Percentiles rank a stretch among this genome's conserved stretches.
Evolutionary conservation across 176 grass and related monocot species (phyloP).

Genomic region (Tuctoria greenei): DNA sequence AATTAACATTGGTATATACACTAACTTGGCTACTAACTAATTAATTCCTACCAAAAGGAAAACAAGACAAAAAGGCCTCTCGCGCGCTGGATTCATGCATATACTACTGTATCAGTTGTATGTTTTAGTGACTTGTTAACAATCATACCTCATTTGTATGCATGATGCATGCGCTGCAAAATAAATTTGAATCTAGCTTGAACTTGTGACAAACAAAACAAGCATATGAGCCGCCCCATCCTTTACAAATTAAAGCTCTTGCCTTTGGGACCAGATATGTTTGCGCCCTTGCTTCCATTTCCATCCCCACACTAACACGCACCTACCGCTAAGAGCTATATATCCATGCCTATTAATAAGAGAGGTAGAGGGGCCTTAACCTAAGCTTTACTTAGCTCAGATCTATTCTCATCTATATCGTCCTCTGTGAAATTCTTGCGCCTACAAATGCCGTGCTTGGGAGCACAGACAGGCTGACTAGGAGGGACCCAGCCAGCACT

Average conservation of each 20-base stretch:
- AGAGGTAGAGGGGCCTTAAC: slow-evolving; percentile 12
- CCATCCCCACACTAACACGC: slow-evolving; percentile 37
- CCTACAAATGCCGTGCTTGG: slow-evolving; percentile 5
- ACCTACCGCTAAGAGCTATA: slow-evolving; percentile 23
- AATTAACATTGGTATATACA: too few species aligned
- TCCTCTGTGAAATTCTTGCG: slow-evolving; percentile 29
- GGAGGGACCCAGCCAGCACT: slow-evolving; percentile 15
- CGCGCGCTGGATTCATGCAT: too few species aligned
- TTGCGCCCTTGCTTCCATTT: slow-evolving; percentile 21
- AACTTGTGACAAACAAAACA: slow-evolving; percentile 10
- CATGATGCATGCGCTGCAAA: not conserved
- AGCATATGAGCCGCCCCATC: slow-evolving; percentile 14
- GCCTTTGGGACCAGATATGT: slow-evolving; percentile 36
- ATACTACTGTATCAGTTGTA: too few species aligned
- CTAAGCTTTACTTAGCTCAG: slow-evolving; percentile 16
- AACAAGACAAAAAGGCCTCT: too few species aligned
- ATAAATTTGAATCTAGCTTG: slow-evolving; percentile 10
- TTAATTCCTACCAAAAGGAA: too few species aligned
- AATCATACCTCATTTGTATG: too few species aligned
- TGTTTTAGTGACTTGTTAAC: too few species aligned
- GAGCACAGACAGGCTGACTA: slow-evolving; percentile 29
- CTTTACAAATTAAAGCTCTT: slow-evolving; percentile 33
- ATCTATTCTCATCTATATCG: not conserved
- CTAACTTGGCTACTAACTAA: too few species aligned
- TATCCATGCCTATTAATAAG: slow-evolving; percentile 25